These are phyloP conservation scores for Podila clonocystis DNA, from an alignment of 192 early-diverging fungal genomes.

Conservation along the genomic window DNA sequence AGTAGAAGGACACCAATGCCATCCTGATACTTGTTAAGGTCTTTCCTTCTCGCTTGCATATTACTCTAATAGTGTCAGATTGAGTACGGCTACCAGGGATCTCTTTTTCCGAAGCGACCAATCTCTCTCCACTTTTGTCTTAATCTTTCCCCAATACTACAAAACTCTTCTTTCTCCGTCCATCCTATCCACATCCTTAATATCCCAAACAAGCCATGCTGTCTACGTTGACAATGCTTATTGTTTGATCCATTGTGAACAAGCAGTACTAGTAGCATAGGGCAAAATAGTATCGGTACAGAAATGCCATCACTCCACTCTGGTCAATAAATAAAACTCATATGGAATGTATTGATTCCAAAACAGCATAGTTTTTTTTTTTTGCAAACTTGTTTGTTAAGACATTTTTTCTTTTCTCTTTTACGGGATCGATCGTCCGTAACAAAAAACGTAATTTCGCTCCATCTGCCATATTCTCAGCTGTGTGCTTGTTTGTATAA, in stretches of 20 bases:
- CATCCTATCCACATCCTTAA: too few species aligned
- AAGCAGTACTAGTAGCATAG: too few species aligned
- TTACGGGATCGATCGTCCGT: not conserved
- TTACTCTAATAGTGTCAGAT: slow-evolving; percentile 1
- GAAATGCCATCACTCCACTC: too few species aligned
- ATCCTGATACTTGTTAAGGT: not conserved
- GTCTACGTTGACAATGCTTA: too few species aligned
- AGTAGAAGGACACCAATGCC: not conserved
- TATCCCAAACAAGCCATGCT: too few species aligned
- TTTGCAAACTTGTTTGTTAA: slow-evolving; percentile 27
- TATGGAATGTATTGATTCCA: too few species aligned
- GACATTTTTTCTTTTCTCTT: not conserved
- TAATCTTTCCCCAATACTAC: not conserved
- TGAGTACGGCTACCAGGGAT: not conserved
- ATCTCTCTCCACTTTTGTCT: not conserved
- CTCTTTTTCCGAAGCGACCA: not conserved
- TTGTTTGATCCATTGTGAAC: too few species aligned
- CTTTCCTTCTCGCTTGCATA: not conserved
- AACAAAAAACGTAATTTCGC: not conserved
- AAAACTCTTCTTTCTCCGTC: too few species aligned
- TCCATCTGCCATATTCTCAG: too few species aligned
- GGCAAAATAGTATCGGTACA: too few species aligned
- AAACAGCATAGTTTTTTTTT: not conserved
- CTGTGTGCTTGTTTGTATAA: too few species aligned
- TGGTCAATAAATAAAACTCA: too few species aligned